phyloP scores from a whole-genome alignment of 164 flowering plant genomes.

The Annona squamosa region DNA sequence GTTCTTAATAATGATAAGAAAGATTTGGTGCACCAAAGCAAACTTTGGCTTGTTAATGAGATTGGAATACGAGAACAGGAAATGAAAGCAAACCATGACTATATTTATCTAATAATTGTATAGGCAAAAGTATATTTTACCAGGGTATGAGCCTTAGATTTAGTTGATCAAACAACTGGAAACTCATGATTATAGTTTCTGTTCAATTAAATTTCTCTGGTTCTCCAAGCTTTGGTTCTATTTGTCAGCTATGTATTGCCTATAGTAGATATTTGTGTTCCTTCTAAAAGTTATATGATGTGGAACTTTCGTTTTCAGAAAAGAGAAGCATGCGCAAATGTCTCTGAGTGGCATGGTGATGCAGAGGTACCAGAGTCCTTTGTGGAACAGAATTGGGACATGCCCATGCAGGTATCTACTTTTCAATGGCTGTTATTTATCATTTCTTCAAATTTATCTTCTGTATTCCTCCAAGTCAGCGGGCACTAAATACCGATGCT shows the following conservation, averaged over 20 bases:
- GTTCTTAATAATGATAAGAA: no score
- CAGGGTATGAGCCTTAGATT: neutral
- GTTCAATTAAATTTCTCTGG: no score
- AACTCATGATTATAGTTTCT: neutral
- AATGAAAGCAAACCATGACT: neutral
- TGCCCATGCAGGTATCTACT: conserved; percentile 1
- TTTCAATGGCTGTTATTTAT: neutral
- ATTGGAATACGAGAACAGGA: neutral
- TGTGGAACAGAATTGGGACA: conserved; percentile 2
- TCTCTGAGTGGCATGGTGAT: neutral
- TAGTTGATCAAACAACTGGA: neutral
- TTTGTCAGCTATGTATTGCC: neutral
- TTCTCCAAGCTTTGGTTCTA: neutral
- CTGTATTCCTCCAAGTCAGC: neutral
- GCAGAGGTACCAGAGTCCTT: neutral
- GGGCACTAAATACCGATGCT: neutral
- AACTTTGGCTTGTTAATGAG: neutral
- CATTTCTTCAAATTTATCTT: neutral
- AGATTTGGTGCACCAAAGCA: neutral
- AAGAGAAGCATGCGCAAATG: neutral
- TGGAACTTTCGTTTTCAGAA: neutral
- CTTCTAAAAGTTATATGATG: neutral
- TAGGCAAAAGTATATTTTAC: no score
- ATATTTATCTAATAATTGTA: no score
- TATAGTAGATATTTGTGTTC: neutral